A percentile compares a stretch with the other conserved stretches of the same genome.
phyloP scores from a whole-genome alignment of 192 early-diverging fungal species.

The Powellomyces hirtus region DNA sequence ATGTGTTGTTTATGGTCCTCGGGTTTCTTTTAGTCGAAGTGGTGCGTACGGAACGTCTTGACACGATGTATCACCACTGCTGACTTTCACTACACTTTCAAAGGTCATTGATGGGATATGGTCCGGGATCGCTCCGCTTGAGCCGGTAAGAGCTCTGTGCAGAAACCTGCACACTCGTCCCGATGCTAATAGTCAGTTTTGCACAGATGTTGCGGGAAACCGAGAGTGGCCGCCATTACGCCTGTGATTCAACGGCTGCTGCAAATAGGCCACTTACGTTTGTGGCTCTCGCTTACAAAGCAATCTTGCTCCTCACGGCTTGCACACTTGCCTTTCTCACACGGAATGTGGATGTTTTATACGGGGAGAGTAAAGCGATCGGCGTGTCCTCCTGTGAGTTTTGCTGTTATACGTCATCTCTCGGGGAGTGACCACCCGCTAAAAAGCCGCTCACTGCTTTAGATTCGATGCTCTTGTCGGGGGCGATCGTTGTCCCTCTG shows the following conservation, averaged over 20 bases:
- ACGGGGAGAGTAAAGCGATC: constrained; percentile 22
- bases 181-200: too few species aligned
- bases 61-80: background rate
- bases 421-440: background rate
- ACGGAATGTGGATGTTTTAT: constrained; percentile 13
- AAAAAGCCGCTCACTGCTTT: background rate
- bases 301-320: background rate
- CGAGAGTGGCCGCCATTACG: background rate
- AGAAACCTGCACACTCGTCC: background rate
- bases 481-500: constrained; percentile 2
- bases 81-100: background rate
- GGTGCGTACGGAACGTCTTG: background rate
- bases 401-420: background rate
- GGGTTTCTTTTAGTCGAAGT: constrained; percentile 6
- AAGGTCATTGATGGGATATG: constrained; percentile 18
- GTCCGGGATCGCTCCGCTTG: constrained; percentile 10
- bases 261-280: constrained; percentile 8
- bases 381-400: background rate
- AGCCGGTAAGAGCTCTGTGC: background rate
- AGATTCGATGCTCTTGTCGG: constrained; percentile 15
- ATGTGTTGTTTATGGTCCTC: constrained; percentile 1
- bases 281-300: background rate
- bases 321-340: constrained; percentile 19
- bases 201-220: background rate
- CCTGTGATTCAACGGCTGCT: constrained; percentile 9